Conservation (phyloP, 2,329 filamentous ascomycete genomes). For the Onygena corvina region DNA sequence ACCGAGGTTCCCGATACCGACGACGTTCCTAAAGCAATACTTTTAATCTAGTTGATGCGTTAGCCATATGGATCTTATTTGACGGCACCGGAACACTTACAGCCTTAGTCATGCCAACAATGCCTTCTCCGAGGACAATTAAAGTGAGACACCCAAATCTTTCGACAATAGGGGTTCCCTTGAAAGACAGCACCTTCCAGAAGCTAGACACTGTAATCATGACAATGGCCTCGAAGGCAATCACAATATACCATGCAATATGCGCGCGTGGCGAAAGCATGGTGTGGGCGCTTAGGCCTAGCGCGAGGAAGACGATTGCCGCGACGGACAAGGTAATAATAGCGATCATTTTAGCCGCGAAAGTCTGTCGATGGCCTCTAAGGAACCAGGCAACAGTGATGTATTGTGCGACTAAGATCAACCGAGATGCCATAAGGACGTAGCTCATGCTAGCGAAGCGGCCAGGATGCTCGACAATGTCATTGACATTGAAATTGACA, state of each 20-base stretch:
- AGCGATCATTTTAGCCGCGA: slow-evolving; percentile 16
- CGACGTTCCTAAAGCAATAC: slow-evolving; percentile 12
- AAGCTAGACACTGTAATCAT: slow-evolving; percentile 34
- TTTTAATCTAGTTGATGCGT: slow-evolving; percentile 11
- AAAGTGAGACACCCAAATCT: slow-evolving; percentile 48
- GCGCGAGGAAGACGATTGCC: not conserved
- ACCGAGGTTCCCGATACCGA: slow-evolving; percentile 12
- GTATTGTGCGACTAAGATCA: slow-evolving; percentile 45
- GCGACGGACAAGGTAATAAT: not conserved
- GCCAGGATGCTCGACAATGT: slow-evolving; percentile 18
- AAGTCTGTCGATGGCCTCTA: slow-evolving; percentile 16
- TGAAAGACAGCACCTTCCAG: slow-evolving; percentile 38
- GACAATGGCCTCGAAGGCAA: slow-evolving; percentile 37
- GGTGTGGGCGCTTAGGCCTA: not conserved
- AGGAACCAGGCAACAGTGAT: slow-evolving; percentile 27
- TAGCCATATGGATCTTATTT: not conserved
- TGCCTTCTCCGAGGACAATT: slow-evolving; percentile 50
- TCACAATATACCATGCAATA: slow-evolving; percentile 41
- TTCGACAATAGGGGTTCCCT: slow-evolving; percentile 47
- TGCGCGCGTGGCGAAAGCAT: slow-evolving; percentile 16
- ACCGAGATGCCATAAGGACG: slow-evolving; percentile 41
- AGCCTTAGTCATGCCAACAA: slow-evolving; percentile 31
- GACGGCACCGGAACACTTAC: slow-evolving; percentile 8
- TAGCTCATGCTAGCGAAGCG: slow-evolving; percentile 28
- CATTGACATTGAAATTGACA: slow-evolving; percentile 25